A percentile compares a stretch with the other conserved stretches of the same genome.
Conservation (phyloP, 352 stramenopile genomes). For the Globisporangium alternatum region DNA sequence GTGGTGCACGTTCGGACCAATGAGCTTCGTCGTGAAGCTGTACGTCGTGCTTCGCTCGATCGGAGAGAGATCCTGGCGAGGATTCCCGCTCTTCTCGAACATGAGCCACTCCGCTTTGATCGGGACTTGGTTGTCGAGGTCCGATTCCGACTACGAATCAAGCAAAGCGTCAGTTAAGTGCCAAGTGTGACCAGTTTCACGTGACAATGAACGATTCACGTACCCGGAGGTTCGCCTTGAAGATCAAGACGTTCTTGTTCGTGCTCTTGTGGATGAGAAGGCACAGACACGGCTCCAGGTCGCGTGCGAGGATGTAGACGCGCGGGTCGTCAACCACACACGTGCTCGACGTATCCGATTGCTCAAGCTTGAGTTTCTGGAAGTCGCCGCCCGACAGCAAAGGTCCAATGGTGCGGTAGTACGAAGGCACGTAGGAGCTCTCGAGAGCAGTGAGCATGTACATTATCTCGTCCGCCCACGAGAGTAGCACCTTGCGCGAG, state of each 20-base stretch:
- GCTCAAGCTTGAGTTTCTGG: slow-evolving; percentile 42
- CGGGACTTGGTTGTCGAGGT: slow-evolving; percentile 31
- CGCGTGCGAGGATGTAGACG: slow-evolving; percentile 42
- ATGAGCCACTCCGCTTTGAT: slow-evolving; percentile 65
- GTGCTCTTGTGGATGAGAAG: slow-evolving; percentile 60
- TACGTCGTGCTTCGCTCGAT: slow-evolving; percentile 62
- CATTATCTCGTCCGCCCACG: slow-evolving; percentile 54
- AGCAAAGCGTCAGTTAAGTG: neutral
- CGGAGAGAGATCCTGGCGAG: slow-evolving; percentile 42
- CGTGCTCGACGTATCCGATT: slow-evolving; percentile 22
- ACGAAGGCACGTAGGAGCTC: slow-evolving; percentile 37
- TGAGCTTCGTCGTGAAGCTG: slow-evolving; percentile 31
- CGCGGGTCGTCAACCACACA: slow-evolving; percentile 34
- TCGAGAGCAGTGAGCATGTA: slow-evolving; percentile 44
- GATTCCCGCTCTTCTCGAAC: slow-evolving; percentile 63
- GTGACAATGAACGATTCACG: neutral
- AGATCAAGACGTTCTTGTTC: slow-evolving; percentile 54
- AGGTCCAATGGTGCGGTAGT: slow-evolving; percentile 55
- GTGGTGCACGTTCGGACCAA: slow-evolving; percentile 46
- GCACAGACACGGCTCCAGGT: slow-evolving; percentile 49
- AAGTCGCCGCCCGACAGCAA: slow-evolving; percentile 38
- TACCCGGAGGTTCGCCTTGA: slow-evolving; percentile 37
- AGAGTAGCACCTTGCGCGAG: slow-evolving; percentile 36
- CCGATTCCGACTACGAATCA: slow-evolving; percentile 21
- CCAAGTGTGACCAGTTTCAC: neutral